Evolutionary conservation across 768 basidiomycete genomes (phyloP).

Genomic region (Infundibulicybe gibba): DNA sequence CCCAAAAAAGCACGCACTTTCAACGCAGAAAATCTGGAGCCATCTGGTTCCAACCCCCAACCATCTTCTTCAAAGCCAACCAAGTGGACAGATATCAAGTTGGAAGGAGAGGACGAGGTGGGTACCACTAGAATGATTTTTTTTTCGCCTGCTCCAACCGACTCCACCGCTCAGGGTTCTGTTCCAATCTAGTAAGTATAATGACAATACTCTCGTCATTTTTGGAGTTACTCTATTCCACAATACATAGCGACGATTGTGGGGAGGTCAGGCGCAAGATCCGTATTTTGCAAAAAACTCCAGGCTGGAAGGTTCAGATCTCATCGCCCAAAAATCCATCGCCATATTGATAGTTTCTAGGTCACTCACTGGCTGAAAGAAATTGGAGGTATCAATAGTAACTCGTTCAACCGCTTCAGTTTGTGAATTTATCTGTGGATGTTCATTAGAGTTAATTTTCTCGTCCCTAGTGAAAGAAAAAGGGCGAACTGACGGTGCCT

Average conservation of each 20-base stretch:
- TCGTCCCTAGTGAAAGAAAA: constrained; percentile 33
- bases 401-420: constrained; percentile 42
- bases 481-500: constrained; percentile 32
- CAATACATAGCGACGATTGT: too few relatives aligned
- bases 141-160: not conserved
- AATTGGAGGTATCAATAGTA: constrained; percentile 42
- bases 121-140: constrained; percentile 3
- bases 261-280: too few relatives aligned
- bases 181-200: too few relatives aligned
- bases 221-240: too few relatives aligned
- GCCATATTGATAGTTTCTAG: constrained; percentile 41
- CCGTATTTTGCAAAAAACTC: too few relatives aligned
- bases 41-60: not conserved
- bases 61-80: constrained; percentile 17
- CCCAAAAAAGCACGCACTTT: constrained; percentile 28
- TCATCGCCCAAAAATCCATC: constrained; percentile 42
- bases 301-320: constrained; percentile 28
- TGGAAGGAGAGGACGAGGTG: constrained; percentile 42
- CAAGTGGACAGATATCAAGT: constrained; percentile 33
- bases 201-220: too few relatives aligned
- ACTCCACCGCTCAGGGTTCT: too few relatives aligned
- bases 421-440: not conserved
- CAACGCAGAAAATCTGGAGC: constrained; percentile 12
- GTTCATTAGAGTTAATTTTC: not conserved
- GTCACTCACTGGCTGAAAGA: constrained; percentile 42